Conservation (phyloP, 257 asterid species). For the Fraxinus quadrangulata region DNA sequence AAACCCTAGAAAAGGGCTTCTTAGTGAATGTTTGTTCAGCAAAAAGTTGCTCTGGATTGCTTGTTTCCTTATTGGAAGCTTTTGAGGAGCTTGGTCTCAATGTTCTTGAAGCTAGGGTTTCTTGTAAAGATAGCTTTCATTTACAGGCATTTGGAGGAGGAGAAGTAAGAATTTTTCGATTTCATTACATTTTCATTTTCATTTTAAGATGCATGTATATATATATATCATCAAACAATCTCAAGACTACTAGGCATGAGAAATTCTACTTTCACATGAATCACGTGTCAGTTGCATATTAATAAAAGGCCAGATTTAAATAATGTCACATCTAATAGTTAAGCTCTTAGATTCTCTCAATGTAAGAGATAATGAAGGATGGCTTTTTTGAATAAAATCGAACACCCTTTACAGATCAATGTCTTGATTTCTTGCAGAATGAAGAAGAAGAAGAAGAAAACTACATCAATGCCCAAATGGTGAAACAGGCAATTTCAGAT, state of each 20-base stretch:
- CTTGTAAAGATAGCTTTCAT: conserved; percentile 68
- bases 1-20: conserved; percentile 82
- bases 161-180: conserved; percentile 47
- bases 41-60: conserved; percentile 72
- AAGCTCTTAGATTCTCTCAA: too few species aligned
- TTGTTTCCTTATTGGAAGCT: conserved; percentile 62
- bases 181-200: background rate
- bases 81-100: conserved; percentile 80
- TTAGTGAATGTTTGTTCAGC: conserved; percentile 66
- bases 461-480: conserved; percentile 49
- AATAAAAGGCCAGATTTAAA: too few species aligned
- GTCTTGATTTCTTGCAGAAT: conserved; percentile 38
- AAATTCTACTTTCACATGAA: background rate
- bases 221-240: background rate
- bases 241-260: background rate
- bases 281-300: too few species aligned
- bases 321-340: too few species aligned
- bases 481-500: conserved; percentile 59
- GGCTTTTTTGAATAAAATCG: background rate
- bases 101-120: conserved; percentile 89
- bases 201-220: background rate
- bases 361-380: background rate
- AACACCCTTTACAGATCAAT: background rate
- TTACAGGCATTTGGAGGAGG: conserved; percentile 87
- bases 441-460: conserved; percentile 61